Evolutionary conservation across 2,329 filamentous ascomycete genomes (phyloP).

Genomic region (Penicillium decumbens): DNA sequence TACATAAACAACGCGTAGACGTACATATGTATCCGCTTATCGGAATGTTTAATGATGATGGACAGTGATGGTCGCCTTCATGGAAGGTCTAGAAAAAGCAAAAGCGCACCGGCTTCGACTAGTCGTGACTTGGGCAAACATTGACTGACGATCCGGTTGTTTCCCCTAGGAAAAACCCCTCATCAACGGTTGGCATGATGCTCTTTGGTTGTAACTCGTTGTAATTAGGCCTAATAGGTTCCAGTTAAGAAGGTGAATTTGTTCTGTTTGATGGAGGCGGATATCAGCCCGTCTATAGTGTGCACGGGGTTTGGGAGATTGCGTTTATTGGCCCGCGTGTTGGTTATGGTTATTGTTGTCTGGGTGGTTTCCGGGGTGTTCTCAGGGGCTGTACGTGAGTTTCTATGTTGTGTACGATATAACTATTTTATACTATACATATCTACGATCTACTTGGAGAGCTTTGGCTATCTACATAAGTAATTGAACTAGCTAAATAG

Average conservation of each 20-base stretch:
- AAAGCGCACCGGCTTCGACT: constrained; percentile 4
- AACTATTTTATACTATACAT: too few relatives aligned
- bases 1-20: not conserved
- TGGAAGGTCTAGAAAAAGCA: constrained; percentile 9
- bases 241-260: not conserved
- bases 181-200: not conserved
- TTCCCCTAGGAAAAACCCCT: not conserved
- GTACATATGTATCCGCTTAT: constrained; percentile 1
- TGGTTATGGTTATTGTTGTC: not conserved
- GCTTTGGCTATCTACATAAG: not conserved
- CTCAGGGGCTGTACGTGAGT: not conserved
- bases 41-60: constrained; percentile 7
- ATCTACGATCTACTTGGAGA: not conserved
- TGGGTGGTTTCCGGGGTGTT: not conserved
- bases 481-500: not conserved
- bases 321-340: not conserved
- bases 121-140: not conserved
- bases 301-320: not conserved
- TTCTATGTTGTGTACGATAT: not conserved
- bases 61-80: constrained; percentile 2
- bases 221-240: not conserved
- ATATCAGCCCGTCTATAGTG: not conserved
- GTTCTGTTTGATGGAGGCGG: not conserved
- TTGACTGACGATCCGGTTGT: not conserved
- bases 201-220: not conserved